Evolutionary conservation across 345 rosid species (phyloP).

Genomic region (Syzygium aqueum): DNA sequence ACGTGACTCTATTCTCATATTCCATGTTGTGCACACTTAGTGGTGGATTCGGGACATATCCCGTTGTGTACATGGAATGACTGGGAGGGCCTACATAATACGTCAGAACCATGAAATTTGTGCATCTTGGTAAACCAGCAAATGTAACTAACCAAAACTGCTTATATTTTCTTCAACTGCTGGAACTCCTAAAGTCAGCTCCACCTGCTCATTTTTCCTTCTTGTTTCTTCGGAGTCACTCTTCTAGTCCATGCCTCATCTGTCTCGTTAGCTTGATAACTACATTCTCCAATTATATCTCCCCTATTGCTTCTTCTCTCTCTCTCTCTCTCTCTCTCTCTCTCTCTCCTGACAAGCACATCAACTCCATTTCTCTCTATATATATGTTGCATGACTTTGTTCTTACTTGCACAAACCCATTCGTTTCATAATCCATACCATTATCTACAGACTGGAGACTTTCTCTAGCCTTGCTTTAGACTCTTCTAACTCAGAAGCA

Average conservation of each 20-base stretch:
- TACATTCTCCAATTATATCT: slow-evolving; percentile 1
- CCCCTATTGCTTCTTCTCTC: not conserved
- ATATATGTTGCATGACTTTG: not conserved
- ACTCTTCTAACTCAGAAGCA: not conserved
- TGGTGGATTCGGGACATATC: not conserved
- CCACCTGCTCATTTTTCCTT: not conserved
- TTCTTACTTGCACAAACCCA: not conserved
- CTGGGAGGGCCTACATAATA: not conserved
- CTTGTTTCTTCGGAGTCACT: slow-evolving; percentile 8
- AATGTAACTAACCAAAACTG: not conserved
- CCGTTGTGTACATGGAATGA: not conserved
- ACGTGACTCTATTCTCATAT: not conserved
- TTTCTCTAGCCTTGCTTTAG: not conserved
- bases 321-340: not conserved
- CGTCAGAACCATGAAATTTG: not conserved
- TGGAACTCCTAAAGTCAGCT: not conserved
- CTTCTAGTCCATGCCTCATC: not conserved
- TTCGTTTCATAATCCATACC: not conserved
- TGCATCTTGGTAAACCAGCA: not conserved
- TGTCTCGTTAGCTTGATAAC: not conserved
- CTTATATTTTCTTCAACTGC: slow-evolving; percentile 1
- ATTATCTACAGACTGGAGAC: not conserved
- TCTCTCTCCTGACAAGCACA: not conserved
- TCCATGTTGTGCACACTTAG: not conserved
- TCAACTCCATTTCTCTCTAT: not conserved